phyloP scores from a whole-genome alignment of 2,329 filamentous ascomycete genomes.

The Fonsecaea multimorphosa region DNA sequence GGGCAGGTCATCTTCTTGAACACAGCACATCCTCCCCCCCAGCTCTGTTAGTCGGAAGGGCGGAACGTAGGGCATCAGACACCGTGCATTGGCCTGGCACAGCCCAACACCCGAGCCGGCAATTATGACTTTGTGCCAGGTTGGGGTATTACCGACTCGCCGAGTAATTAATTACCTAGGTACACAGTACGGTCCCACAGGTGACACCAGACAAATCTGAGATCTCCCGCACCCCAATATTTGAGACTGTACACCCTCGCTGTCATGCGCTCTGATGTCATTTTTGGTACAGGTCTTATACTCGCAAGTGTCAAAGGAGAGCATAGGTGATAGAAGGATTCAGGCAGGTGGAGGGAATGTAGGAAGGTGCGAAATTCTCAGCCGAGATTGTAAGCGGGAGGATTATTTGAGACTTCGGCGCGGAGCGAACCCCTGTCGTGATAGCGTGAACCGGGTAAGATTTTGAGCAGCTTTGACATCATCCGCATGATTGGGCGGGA shows the following conservation, averaged over 20 bases:
- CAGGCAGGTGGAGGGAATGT: background rate
- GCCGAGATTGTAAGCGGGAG: too few relatives aligned
- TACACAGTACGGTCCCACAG: too few relatives aligned
- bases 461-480: too few relatives aligned
- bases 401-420: too few relatives aligned
- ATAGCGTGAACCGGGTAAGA: too few relatives aligned
- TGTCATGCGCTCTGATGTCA: background rate
- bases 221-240: background rate
- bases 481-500: too few relatives aligned
- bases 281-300: background rate
- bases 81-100: background rate
- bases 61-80: background rate
- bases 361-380: background rate
- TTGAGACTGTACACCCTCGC: background rate
- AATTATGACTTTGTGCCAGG: background rate
- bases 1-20: background rate
- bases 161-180: too few relatives aligned
- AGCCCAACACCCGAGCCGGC: background rate
- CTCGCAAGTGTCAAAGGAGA: background rate
- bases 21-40: background rate
- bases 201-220: background rate
- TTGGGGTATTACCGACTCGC: too few relatives aligned
- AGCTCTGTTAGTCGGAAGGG: background rate
- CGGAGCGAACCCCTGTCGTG: too few relatives aligned
- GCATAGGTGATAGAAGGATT: background rate